Evolutionary conservation across 768 basidiomycete species (phyloP).

Genomic region (Lyophyllum atratum): DNA sequence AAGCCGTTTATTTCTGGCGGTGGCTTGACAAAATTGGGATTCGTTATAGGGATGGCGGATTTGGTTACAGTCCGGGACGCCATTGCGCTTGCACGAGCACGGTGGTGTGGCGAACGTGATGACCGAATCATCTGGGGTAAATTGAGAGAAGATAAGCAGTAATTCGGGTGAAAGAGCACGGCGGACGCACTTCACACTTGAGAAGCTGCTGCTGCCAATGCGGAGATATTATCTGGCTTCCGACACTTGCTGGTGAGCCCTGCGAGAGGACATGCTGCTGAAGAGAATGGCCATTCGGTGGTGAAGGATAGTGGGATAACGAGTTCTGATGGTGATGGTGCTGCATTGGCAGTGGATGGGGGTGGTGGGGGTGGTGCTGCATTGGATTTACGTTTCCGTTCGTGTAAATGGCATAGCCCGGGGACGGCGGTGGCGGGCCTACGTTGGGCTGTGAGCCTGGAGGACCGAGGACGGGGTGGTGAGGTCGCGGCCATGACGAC

Average conservation of each 20-base stretch:
- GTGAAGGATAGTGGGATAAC: slow-evolving; percentile 75
- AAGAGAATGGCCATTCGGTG: slow-evolving; percentile 68
- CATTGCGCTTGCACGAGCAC: slow-evolving; percentile 94
- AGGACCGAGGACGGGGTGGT: slow-evolving; percentile 51
- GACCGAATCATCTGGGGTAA: slow-evolving; percentile 72
- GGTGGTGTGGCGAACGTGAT: slow-evolving; percentile 88
- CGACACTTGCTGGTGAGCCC: slow-evolving; percentile 56
- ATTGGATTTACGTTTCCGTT: slow-evolving; percentile 65
- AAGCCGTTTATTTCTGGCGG: slow-evolving; percentile 36
- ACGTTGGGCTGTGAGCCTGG: slow-evolving; percentile 55
- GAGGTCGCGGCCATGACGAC: slow-evolving; percentile 68
- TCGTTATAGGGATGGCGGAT: slow-evolving; percentile 88
- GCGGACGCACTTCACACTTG: slow-evolving; percentile 80
- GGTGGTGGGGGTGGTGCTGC: slow-evolving; percentile 64
- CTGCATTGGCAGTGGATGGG: slow-evolving; percentile 52
- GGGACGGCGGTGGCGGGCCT: slow-evolving; percentile 69
- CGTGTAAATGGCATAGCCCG: slow-evolving; percentile 75
- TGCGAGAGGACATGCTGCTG: slow-evolving; percentile 57
- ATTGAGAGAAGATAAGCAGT: slow-evolving; percentile 15
- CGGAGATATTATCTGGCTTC: slow-evolving; percentile 67
- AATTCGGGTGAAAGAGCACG: slow-evolving; percentile 6
- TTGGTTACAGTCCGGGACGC: slow-evolving; percentile 86
- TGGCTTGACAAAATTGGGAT: slow-evolving; percentile 75
- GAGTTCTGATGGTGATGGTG: slow-evolving; percentile 84
- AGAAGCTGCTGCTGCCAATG: slow-evolving; percentile 95